A percentile compares a stretch with the other conserved stretches of the same genome.
Conservation (phyloP, 805 yeast genomes). For the Kregervanrija pseudodelftensis region DNA sequence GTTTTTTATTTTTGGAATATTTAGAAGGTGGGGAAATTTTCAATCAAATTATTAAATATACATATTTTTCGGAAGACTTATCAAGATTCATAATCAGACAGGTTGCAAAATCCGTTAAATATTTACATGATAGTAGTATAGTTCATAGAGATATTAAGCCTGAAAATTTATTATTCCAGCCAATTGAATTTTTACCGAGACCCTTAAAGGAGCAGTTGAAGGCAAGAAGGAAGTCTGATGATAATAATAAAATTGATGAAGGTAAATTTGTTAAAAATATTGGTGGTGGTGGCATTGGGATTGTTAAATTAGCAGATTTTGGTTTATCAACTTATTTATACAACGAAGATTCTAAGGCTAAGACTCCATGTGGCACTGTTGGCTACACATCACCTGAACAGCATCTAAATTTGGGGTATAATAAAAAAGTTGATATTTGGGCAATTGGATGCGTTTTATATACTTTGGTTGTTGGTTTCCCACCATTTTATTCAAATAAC, state of each 20-base stretch:
- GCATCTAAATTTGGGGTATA: conserved; percentile 49
- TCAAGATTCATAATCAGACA: conserved; percentile 68
- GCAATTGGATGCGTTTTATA: conserved; percentile 66
- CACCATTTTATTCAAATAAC: conserved; percentile 65
- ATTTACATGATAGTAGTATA: conserved; percentile 63
- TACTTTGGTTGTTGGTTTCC: conserved; percentile 65
- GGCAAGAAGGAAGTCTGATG: conserved; percentile 47
- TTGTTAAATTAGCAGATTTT: conserved; percentile 61
- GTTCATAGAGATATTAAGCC: conserved; percentile 84
- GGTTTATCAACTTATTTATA: conserved; percentile 58
- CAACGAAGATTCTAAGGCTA: conserved; percentile 36
- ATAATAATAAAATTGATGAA: conserved; percentile 53
- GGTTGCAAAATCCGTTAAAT: conserved; percentile 60
- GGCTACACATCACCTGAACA: conserved; percentile 75
- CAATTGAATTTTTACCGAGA: conserved; percentile 40
- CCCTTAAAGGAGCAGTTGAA: conserved; percentile 34
- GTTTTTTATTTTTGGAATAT: conserved; percentile 60
- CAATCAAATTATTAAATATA: conserved; percentile 70
- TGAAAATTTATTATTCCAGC: conserved; percentile 63
- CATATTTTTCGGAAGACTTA: conserved; percentile 67
- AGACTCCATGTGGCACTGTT: conserved; percentile 72
- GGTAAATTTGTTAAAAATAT: conserved; percentile 44
- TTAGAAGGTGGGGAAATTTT: conserved; percentile 77
- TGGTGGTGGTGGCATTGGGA: conserved; percentile 62
- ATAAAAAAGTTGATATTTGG: conserved; percentile 68